These are phyloP conservation scores for Stagonosporopsis vannaccii DNA, from an alignment of 2,329 filamentous ascomycete species.

Conservation along the genomic window DNA sequence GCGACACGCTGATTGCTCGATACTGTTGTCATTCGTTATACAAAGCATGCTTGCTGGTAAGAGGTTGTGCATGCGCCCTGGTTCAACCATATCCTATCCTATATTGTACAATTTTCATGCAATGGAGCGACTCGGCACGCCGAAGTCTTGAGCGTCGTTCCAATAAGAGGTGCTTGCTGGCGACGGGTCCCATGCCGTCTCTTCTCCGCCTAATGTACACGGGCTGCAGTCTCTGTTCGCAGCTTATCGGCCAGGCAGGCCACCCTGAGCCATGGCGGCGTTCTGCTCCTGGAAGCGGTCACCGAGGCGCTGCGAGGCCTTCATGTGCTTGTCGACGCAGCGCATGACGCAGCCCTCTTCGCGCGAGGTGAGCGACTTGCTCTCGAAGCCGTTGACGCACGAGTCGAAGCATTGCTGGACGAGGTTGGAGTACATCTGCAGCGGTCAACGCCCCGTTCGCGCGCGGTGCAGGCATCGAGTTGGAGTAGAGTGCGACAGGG, in stretches of 20 bases:
- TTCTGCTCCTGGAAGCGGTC: conserved; percentile 86
- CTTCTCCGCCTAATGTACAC: conserved; percentile 9
- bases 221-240: neutral
- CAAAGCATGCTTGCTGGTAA: conserved; percentile 13
- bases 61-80: conserved; percentile 18
- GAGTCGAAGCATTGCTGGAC: conserved; percentile 93
- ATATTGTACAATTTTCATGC: conserved; percentile 22
- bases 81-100: conserved; percentile 16
- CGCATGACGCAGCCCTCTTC: conserved; percentile 93
- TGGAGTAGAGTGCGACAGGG: conserved; percentile 1
- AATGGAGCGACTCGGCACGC: conserved; percentile 6
- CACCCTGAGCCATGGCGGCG: conserved; percentile 70
- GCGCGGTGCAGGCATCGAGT: conserved; percentile 4
- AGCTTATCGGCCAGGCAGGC: conserved; percentile 55
- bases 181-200: neutral
- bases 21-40: conserved; percentile 6
- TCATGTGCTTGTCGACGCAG: conserved; percentile 96
- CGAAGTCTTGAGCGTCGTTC: neutral
- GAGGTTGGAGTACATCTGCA: conserved; percentile 73
- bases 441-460: neutral
- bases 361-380: conserved; percentile 86
- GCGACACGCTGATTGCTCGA: neutral
- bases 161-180: neutral
- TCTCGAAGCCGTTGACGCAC: conserved; percentile 98
- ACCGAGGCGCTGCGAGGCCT: conserved; percentile 86